Conservation (phyloP, 306 rosid species). For the Casuarina glauca region DNA sequence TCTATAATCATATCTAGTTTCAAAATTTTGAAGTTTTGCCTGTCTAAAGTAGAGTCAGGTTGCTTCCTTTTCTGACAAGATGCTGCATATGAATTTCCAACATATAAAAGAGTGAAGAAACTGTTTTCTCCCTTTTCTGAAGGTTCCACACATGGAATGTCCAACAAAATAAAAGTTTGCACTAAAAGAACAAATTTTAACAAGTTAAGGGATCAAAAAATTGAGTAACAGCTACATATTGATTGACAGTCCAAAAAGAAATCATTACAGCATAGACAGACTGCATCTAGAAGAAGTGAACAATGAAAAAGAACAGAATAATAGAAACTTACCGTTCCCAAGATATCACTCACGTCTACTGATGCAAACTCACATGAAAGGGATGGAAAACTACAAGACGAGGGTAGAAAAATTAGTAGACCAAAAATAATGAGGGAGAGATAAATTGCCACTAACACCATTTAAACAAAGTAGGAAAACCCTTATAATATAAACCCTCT, state of each 20-base stretch:
- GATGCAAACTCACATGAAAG: constrained; percentile 98
- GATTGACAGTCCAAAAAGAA: not conserved
- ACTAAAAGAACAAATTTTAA: not conserved
- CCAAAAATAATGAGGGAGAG: constrained; percentile 10
- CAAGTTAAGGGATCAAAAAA: not conserved
- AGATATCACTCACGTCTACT: constrained; percentile 81
- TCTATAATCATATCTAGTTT: not conserved
- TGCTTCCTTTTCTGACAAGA: too few relatives aligned
- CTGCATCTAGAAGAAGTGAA: constrained; percentile 13
- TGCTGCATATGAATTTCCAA: too few relatives aligned
- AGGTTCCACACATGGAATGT: not conserved
- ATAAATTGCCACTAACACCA: not conserved
- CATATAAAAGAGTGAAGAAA: not conserved
- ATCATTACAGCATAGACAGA: not conserved
- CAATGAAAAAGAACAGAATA: constrained; percentile 21
- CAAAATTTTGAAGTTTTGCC: too few relatives aligned
- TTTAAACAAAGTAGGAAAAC: not conserved
- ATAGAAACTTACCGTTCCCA: constrained; percentile 93
- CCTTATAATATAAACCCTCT: not conserved
- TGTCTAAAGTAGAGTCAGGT: too few relatives aligned
- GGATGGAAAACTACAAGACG: constrained; percentile 77
- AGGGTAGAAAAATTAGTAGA: constrained; percentile 34
- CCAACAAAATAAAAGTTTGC: not conserved
- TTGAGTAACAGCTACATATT: not conserved
- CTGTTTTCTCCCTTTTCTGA: not conserved